phyloP scores from a whole-genome alignment of 148 eudicot species.

The Fagopyrum esculentum region DNA sequence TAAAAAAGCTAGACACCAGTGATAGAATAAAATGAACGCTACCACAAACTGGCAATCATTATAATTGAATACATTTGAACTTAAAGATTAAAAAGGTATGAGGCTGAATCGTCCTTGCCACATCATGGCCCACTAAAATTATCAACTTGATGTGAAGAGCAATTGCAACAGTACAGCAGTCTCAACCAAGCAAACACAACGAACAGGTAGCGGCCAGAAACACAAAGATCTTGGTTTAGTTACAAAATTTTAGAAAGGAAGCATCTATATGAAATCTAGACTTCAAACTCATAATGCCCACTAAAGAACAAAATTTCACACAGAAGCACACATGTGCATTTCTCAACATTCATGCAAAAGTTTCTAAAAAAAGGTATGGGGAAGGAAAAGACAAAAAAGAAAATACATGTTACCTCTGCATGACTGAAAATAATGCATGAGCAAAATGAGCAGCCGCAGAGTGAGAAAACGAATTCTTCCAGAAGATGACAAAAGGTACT shows the following conservation, averaged over 20 bases:
- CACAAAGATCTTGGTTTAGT: not conserved
- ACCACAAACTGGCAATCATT: too few relatives aligned
- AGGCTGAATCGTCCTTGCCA: too few relatives aligned
- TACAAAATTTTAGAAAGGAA: not conserved
- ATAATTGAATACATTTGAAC: too few relatives aligned
- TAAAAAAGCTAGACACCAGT: too few relatives aligned
- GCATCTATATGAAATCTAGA: not conserved
- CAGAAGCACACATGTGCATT: not conserved
- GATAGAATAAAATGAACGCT: too few relatives aligned
- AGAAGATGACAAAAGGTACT: slow-evolving; percentile 73
- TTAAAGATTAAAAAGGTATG: too few relatives aligned
- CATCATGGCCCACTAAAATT: not conserved
- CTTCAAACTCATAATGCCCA: not conserved
- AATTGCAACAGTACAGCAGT: not conserved
- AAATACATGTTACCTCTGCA: slow-evolving; percentile 58
- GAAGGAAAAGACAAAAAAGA: not conserved
- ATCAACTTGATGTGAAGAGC: not conserved
- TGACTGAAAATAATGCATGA: slow-evolving; percentile 71
- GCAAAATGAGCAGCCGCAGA: slow-evolving; percentile 83
- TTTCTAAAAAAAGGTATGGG: not conserved
- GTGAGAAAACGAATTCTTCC: slow-evolving; percentile 62
- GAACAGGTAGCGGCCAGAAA: not conserved
- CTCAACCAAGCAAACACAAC: not conserved
- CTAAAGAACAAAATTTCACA: not conserved
- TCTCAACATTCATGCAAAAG: not conserved